A percentile compares a stretch with the other conserved stretches of the same genome.
phyloP scores from a whole-genome alignment of 345 rosid species.

The Euphorbia pulcherrima region DNA sequence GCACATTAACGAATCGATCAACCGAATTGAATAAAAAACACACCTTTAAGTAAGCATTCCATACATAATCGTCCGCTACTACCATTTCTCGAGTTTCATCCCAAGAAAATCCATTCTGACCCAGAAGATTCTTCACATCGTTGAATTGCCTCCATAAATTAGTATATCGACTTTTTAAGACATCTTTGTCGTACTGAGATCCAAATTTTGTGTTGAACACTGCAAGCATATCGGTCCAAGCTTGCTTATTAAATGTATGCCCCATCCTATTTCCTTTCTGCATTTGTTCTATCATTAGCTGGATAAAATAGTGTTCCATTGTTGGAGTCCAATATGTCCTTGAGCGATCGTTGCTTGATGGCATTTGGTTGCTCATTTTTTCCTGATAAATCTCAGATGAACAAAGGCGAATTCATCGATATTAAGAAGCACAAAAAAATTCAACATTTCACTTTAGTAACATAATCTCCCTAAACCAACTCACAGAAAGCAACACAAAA shows the following conservation, averaged over 20 bases:
- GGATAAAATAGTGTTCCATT: conserved; percentile 84
- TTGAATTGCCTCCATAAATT: conserved; percentile 75
- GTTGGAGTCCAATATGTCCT: conserved; percentile 80
- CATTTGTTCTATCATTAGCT: conserved; percentile 80
- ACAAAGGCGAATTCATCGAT: neutral
- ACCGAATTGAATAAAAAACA: conserved; percentile 10
- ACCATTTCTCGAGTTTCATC: conserved; percentile 70
- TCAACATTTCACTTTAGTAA: neutral
- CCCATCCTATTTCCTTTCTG: conserved; percentile 71
- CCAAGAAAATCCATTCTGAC: conserved; percentile 71
- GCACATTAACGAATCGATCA: neutral
- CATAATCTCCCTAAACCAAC: neutral
- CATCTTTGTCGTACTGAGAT: conserved; percentile 80
- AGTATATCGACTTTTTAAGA: conserved; percentile 64
- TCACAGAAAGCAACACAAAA: neutral
- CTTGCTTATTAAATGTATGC: conserved; percentile 79
- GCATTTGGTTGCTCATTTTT: conserved; percentile 38
- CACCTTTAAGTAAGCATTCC: conserved; percentile 72
- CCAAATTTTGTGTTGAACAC: conserved; percentile 64
- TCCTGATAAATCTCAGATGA: neutral
- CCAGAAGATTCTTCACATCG: conserved; percentile 64
- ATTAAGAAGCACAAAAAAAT: neutral
- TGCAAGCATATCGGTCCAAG: conserved; percentile 70
- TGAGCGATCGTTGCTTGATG: conserved; percentile 51
- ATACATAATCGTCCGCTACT: conserved; percentile 56